Evolutionary conservation across 192 early-diverging fungal species (phyloP), one percentile per base, ranked within the genome.

Genomic region (Backusella psychrophila): DNA sequence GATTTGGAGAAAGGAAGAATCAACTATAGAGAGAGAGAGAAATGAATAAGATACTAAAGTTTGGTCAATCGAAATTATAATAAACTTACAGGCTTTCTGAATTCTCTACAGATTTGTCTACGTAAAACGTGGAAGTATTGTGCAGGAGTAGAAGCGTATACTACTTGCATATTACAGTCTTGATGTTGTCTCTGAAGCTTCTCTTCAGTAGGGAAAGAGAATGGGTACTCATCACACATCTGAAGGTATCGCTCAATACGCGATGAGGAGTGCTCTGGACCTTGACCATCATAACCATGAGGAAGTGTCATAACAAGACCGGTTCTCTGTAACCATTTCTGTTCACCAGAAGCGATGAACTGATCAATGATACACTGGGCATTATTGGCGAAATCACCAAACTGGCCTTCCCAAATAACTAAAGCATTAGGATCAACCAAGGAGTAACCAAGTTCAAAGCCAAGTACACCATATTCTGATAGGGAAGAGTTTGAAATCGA

Each of bases 301-400:
- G 97, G 97, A 70, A 99, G 88, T 44, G 95, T 86, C 87, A 97
- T 87, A 46, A 95, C 94, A 79, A 99, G 84, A 44, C 97, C 97
- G 21, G 96, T 95, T 85, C 95, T 93, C 86, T 96, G 96, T 69
- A 97, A 85, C 97, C 97, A 99, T 87, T 99, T 99, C 78, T 96
- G 94, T 87, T 99, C 97, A 75, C 96, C 97, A 36, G 94, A 91
- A 7, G 91, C 88, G 65, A 99, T 95, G 80, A 96, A 99, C 86
- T 99, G 97, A 83, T 99, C 97, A 83, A 99, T 94, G 73, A 99
- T 98, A 83, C 91, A 91, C 88, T 99, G 97, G n/a, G 97, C 95
- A 77, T 88, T 95, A 89, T 99, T 99, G 81, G 93, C 93, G 84
- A 99, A 97, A 82, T 99, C 96, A 73, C 97, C 97, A 80, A 99